Evolutionary conservation across 2,329 filamentous ascomycete genomes (phyloP).

Genomic region (Exophiala viscosa): DNA sequence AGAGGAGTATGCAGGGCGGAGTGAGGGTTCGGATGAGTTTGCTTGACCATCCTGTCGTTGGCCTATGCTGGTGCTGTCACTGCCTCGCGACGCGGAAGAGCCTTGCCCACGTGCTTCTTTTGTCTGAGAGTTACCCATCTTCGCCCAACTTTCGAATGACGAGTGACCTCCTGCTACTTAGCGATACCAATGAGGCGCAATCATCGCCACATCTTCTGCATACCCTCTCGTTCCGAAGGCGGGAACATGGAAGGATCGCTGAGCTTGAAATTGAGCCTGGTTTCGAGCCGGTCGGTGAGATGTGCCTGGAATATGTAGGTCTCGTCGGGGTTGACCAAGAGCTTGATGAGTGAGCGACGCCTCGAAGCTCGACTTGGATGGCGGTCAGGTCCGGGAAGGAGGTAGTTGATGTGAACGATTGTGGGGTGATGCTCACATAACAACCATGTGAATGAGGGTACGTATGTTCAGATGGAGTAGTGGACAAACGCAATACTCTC

Average conservation of each 20-base stretch:
- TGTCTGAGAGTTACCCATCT: constrained; percentile 47
- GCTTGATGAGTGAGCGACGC: background rate
- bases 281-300: constrained; percentile 5
- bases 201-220: constrained; percentile 21
- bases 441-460: constrained; percentile 9
- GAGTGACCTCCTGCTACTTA: constrained; percentile 18
- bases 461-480: background rate
- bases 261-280: background rate
- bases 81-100: constrained; percentile 16
- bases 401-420: background rate
- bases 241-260: background rate
- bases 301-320: background rate
- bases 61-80: constrained; percentile 16
- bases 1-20: constrained; percentile 32
- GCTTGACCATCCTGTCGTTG: constrained; percentile 19
- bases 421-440: constrained; percentile 16
- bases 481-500: constrained; percentile 7
- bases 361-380: background rate
- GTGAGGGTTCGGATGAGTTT: constrained; percentile 11
- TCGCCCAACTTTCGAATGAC: constrained; percentile 9
- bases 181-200: constrained; percentile 5
- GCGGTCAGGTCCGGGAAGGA: background rate
- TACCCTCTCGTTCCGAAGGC: constrained; percentile 2
- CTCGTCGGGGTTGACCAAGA: background rate
- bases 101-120: constrained; percentile 41